Percentiles rank a stretch among this genome's conserved stretches.
phyloP scores from a whole-genome alignment of 2,329 filamentous ascomycete species.

The Sporothrix mexicana region DNA sequence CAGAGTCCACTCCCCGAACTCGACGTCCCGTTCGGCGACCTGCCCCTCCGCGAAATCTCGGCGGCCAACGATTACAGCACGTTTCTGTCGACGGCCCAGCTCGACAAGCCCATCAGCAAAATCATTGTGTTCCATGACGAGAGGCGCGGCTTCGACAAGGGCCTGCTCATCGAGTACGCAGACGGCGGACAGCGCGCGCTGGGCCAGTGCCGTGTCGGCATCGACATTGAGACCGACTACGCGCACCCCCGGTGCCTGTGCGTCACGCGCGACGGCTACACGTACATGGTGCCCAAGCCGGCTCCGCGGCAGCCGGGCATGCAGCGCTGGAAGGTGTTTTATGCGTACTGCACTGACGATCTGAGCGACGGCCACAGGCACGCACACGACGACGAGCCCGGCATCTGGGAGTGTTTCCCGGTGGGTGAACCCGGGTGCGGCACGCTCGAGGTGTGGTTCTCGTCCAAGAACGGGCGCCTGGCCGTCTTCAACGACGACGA shows the following conservation, averaged over 20 bases:
- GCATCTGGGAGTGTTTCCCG: slow-evolving; percentile 16
- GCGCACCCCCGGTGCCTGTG: not conserved
- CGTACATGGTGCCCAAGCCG: not conserved
- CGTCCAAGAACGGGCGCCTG: not conserved
- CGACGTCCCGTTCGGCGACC: slow-evolving; percentile 8
- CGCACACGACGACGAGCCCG: not conserved
- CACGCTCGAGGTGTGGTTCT: not conserved
- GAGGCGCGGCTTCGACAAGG: not conserved
- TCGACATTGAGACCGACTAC: slow-evolving; percentile 1
- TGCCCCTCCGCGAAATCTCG: not conserved
- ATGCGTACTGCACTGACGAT: not conserved
- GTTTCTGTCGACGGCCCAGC: slow-evolving; percentile 16
- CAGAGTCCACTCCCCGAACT: not conserved
- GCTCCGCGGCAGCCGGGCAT: not conserved
- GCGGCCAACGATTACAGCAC: not conserved
- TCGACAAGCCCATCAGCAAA: not conserved
- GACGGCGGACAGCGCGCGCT: slow-evolving; percentile 24
- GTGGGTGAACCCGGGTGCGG: not conserved
- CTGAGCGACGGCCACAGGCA: not conserved
- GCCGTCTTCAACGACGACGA: not conserved
- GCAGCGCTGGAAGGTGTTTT: not conserved
- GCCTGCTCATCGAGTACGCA: not conserved
- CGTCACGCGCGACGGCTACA: not conserved
- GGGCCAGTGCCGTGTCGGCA: slow-evolving; percentile 25
- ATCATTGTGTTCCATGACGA: slow-evolving; percentile 21